A percentile compares a stretch with the other conserved stretches of the same genome.
Conservation (phyloP, 202 grass and related monocot species). For the Eragrostis tef region DNA sequence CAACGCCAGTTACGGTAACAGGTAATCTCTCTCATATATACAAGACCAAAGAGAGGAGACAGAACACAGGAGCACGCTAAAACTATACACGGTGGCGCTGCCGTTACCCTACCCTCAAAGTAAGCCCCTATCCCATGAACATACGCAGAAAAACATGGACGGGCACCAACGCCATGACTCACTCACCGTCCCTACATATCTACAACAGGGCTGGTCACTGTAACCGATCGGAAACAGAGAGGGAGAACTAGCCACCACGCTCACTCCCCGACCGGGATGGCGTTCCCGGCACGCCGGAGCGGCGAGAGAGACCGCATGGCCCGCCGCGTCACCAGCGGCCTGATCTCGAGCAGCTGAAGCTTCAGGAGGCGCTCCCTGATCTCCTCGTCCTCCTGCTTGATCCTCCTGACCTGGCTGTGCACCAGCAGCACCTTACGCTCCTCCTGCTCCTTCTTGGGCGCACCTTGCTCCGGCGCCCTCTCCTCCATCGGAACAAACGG, state of each 20-base stretch:
- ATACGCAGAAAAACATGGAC: slow-evolving; percentile 40
- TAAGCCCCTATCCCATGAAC: slow-evolving; percentile 42
- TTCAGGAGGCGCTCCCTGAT: slow-evolving; percentile 47
- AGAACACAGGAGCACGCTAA: not conserved
- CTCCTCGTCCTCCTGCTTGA: slow-evolving; percentile 79
- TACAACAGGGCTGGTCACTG: not conserved
- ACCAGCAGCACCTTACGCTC: slow-evolving; percentile 43
- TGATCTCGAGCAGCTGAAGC: slow-evolving; percentile 48
- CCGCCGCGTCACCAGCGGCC: slow-evolving; percentile 38
- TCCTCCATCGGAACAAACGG: slow-evolving; percentile 34
- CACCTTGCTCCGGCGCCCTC: slow-evolving; percentile 17
- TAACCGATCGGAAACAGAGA: not conserved
- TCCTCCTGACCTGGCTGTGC: slow-evolving; percentile 81
- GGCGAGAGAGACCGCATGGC: slow-evolving; percentile 61
- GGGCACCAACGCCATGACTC: slow-evolving; percentile 41
- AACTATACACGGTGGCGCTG: not conserved
- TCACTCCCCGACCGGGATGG: slow-evolving; percentile 37
- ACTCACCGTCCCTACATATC: not conserved
- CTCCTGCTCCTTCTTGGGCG: not conserved
- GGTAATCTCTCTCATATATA: slow-evolving; percentile 27
- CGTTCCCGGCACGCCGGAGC: slow-evolving; percentile 53
- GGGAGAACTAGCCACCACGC: not conserved
- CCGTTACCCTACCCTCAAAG: not conserved
- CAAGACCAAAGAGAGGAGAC: slow-evolving; percentile 12
- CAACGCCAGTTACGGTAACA: not conserved